Evolutionary conservation across 2,329 filamentous ascomycete species (phyloP), one percentile per base, ranked within the genome.

Genomic region (Chaetomiaceae sp.): DNA sequence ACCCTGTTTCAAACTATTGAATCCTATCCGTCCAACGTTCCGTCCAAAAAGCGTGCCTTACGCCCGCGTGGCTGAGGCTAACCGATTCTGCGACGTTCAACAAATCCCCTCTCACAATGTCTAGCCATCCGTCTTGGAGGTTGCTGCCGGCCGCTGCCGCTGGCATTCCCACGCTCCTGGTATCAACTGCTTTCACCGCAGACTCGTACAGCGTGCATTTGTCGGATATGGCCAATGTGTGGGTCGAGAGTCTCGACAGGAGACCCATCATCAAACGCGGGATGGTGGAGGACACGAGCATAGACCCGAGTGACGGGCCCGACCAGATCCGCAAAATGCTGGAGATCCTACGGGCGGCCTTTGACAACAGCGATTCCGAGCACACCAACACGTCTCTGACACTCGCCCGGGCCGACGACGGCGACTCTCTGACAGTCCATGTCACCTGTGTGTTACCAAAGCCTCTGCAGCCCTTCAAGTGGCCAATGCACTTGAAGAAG

Each of bases 221-320:
- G 34, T 89, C 86, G 2, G 88, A 92, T 65, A 75, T 90, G 54
- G 83, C 79, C 64, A 79, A 84, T 59, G 72, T 90, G n/a, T 94
- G 88, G 88, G 70, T 73, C 23, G 87, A 91, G 68, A 74, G 67
- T 8, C 70, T 90, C 20, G 77, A 82, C 51, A 73, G 81, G 20
- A 74, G 73, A n/a, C 75, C 73, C 10, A 86, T 92, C 52, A 76
- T 84, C 51, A 71, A 75, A 54, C 80, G 86, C 54, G 85, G 82
- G 27, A 74, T 80, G 51, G 70, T 78, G 21, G 77, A 85, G 60
- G 77, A 82, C 61, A 87, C 85, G 14, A 84, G 80, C 56, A 90
- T 92, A 56, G 87, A 92, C 64, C 84, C 88, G 1, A 83, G 79
- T 64, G 83, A 86, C 59, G 84, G 85, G 55, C 72, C 75, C 0